Conservation (phyloP, 2,329 filamentous ascomycete species). For the Xylaria sp. region DNA sequence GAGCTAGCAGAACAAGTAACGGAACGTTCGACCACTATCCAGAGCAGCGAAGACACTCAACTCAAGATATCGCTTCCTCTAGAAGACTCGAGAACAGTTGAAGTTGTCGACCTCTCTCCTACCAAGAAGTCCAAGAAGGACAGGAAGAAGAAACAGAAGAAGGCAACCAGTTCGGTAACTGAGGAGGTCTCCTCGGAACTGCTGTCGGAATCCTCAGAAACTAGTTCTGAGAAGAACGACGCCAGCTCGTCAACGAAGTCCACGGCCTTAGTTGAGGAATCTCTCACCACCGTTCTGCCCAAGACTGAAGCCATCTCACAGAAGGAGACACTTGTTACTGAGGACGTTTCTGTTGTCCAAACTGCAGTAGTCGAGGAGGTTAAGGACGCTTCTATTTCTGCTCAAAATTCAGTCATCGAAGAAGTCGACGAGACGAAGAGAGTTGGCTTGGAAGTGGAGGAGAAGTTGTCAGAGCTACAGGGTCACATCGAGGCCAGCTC, state of each 20-base stretch:
- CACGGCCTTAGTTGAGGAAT: background rate
- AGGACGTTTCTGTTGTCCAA: background rate
- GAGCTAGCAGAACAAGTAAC: background rate
- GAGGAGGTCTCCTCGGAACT: slow-evolving; percentile 13
- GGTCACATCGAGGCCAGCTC: too few species aligned
- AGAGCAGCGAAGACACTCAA: background rate
- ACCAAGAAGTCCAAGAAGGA: slow-evolving; percentile 34
- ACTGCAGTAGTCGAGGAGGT: too few species aligned
- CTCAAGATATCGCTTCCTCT: background rate
- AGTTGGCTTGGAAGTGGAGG: too few species aligned
- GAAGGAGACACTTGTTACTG: background rate
- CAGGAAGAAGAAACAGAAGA: slow-evolving; percentile 33
- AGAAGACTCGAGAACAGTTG: slow-evolving; percentile 13
- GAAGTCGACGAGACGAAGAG: too few species aligned
- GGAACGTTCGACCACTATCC: background rate
- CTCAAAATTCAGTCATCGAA: too few species aligned
- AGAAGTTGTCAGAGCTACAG: too few species aligned
- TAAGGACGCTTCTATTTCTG: too few species aligned
- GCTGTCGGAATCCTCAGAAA: slow-evolving; percentile 7
- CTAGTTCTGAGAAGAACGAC: background rate
- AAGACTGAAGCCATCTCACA: background rate
- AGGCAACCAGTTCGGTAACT: slow-evolving; percentile 7
- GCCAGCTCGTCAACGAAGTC: background rate
- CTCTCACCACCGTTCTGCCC: background rate
- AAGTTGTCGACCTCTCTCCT: slow-evolving; percentile 13